Percentiles rank a stretch among this genome's conserved stretches.
Evolutionary conservation across 2,329 filamentous ascomycete species (phyloP).

Genomic region (Botrytis porri): DNA sequence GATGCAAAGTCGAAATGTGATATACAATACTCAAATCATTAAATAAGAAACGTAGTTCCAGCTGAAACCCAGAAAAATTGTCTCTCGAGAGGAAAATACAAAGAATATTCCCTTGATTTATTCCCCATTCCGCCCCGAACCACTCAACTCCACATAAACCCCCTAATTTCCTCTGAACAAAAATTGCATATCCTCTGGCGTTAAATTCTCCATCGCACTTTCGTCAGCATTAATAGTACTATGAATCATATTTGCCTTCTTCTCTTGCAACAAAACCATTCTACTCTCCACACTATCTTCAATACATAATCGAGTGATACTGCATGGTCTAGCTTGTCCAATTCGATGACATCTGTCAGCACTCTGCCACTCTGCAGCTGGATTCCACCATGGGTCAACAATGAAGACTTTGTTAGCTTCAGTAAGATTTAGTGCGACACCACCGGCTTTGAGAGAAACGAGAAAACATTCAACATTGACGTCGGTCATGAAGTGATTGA

Average conservation of each 20-base stretch:
- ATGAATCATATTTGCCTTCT: constrained; percentile 98
- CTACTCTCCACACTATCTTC: constrained; percentile 95
- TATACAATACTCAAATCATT: neutral
- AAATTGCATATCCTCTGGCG: constrained; percentile 91
- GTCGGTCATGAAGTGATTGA: constrained; percentile 95
- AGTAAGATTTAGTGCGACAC: constrained; percentile 91
- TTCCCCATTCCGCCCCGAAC: neutral
- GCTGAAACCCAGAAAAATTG: neutral
- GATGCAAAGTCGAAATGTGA: neutral
- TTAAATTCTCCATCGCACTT: constrained; percentile 85
- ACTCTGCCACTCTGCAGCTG: constrained; percentile 99
- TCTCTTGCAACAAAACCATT: constrained; percentile 95
- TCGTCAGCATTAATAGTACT: constrained; percentile 95
- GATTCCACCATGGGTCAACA: constrained; percentile 99
- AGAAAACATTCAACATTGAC: constrained; percentile 93
- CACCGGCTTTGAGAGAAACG: constrained; percentile 92
- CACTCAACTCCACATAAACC: neutral
- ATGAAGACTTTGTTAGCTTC: constrained; percentile 96
- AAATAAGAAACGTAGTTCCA: neutral
- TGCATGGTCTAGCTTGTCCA: constrained; percentile 88
- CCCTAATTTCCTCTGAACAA: constrained; percentile 73
- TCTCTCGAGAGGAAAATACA: too few relatives aligned
- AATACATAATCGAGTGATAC: constrained; percentile 90
- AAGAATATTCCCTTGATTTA: neutral
- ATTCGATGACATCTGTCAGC: constrained; percentile 94